Evolutionary conservation across 352 stramenopile genomes (phyloP).

Genomic region (Phytophthora aleatoria): DNA sequence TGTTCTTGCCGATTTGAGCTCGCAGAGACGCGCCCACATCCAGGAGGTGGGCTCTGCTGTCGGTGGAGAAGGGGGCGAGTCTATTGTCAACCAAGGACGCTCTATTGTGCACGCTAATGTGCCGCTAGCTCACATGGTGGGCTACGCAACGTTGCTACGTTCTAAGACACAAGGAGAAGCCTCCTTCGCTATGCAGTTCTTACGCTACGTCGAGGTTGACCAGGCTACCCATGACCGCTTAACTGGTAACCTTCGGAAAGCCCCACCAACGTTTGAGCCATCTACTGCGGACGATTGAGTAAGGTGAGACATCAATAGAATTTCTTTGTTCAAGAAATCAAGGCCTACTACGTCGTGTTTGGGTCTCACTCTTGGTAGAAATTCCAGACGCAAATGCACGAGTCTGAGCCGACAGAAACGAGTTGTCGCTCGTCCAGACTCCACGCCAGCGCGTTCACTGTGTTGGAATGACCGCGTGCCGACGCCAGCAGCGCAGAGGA

Average conservation of each 20-base stretch:
- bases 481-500: slow-evolving; percentile 47
- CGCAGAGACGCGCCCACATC: slow-evolving; percentile 68
- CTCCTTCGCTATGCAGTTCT: slow-evolving; percentile 79
- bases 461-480: slow-evolving; percentile 70
- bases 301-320: slow-evolving; percentile 21
- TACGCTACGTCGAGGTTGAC: slow-evolving; percentile 72
- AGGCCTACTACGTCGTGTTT: not conserved
- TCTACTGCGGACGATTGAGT: slow-evolving; percentile 2
- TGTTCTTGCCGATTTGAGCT: slow-evolving; percentile 79
- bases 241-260: slow-evolving; percentile 29
- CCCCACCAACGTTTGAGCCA: slow-evolving; percentile 9
- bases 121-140: slow-evolving; percentile 77
- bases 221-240: slow-evolving; percentile 54
- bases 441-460: slow-evolving; percentile 81
- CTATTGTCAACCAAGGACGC: slow-evolving; percentile 37
- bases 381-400: slow-evolving; percentile 93
- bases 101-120: slow-evolving; percentile 71
- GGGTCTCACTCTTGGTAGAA: slow-evolving; percentile 58
- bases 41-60: slow-evolving; percentile 57
- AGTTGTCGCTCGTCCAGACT: slow-evolving; percentile 92
- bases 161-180: slow-evolving; percentile 83
- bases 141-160: slow-evolving; percentile 76
- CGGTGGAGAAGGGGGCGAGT: slow-evolving; percentile 24
- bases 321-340: not conserved
- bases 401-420: slow-evolving; percentile 88